A percentile compares a stretch with the other conserved stretches of the same genome.
Conservation (phyloP, 2,329 filamentous ascomycete genomes). For the Phoma sp. region DNA sequence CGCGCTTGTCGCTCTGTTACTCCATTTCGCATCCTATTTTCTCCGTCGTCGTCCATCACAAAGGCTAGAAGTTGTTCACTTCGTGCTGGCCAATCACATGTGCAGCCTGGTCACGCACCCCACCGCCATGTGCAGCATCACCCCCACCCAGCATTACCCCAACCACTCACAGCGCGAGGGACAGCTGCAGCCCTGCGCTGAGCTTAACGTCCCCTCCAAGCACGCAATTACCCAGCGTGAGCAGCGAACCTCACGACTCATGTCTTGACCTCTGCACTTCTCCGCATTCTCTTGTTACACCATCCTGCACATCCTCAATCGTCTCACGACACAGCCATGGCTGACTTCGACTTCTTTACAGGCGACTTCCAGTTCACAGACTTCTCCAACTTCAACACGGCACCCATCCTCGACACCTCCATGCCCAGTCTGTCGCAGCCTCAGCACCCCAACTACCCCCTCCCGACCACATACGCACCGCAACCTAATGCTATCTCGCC, state of each 20-base stretch:
- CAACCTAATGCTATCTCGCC: conserved; percentile 42
- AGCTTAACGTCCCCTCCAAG: conserved; percentile 35
- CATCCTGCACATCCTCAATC: conserved; percentile 8
- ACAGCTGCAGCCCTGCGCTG: conserved; percentile 30
- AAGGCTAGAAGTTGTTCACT: conserved; percentile 23
- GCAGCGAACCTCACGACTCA: conserved; percentile 8
- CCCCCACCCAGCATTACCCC: conserved; percentile 35
- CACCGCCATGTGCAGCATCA: conserved; percentile 27
- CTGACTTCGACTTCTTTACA: conserved; percentile 48
- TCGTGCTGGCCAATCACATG: conserved; percentile 31
- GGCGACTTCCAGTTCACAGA: conserved; percentile 57
- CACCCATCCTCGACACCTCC: conserved; percentile 41
- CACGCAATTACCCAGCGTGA: conserved; percentile 45
- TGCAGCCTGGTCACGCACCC: conserved; percentile 7
- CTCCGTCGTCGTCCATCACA: conserved; percentile 15
- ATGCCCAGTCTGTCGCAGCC: conserved; percentile 38
- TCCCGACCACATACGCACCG: conserved; percentile 39
- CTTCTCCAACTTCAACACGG: conserved; percentile 51
- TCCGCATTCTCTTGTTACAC: conserved; percentile 3
- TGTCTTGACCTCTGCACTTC: conserved; percentile 4
- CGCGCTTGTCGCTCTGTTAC: conserved; percentile 8
- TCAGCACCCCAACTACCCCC: conserved; percentile 34
- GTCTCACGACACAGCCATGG: conserved; percentile 29
- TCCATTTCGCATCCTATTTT: background rate
- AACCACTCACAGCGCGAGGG: conserved; percentile 36